Evolutionary conservation across 768 basidiomycete genomes (phyloP), one percentile per base, ranked within the genome.

Genomic region (Neoboletus magnificus): DNA sequence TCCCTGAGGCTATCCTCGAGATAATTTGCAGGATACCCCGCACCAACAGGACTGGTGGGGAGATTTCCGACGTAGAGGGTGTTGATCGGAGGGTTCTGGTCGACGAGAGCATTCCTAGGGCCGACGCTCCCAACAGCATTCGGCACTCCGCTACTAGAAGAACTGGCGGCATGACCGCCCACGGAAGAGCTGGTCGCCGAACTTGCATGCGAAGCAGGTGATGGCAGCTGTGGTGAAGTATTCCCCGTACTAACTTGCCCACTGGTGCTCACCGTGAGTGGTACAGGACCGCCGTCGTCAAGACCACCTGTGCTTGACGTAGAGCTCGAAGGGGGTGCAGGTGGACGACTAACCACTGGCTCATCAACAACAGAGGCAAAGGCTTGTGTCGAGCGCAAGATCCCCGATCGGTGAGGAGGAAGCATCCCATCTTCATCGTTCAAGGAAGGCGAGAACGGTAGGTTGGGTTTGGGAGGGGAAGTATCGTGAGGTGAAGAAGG

Each of bases 41-140:
- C 73, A 7, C 89, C 83, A 18, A 85, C 80, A 23, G 86, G 83
- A 32, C 87, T 82, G 5, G 89, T 91, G 2, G 96, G 97, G 55
- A 99, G 74, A 64, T 98, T 98, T 43, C 97, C 97, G n/a, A 99
- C 94, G 67, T 98, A 98, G n/a, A 99, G 79, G 1, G 97, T 99
- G 66, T 97, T 98, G 73, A 98, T 98, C 15, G 95, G 95, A 64
- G 95, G 95, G 70, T 98, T 98, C 76, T 96, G 93, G 73, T 98
- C 96, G 35, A 85, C 75, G 27, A 77, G 74, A 22, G 62, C 57
- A 40, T 75, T 77, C 58, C 74, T 70, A 13, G 76, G 66, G 13
- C 63, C 68, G 35, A 65, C 59, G 20, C 60, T 62, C 4, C 68
- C 62, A 3, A 36, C n/a, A 11, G 39, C 35, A 46, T 67, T 70